Percentiles rank a stretch among this genome's conserved stretches.
Evolutionary conservation across 176 grass and related monocot species (phyloP).

Genomic region (maize (Zea mays)): Zm-B73-REFERENCE-NAM-5.0 NC_050099.1:189367501-189368000

Average conservation of each 20-base stretch:
- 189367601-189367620: conserved; percentile 95
- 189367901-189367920: conserved; percentile 90
- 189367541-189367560: conserved; percentile 22
- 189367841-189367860: conserved; percentile 70
- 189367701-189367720: conserved; percentile 76
- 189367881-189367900: conserved; percentile 81
- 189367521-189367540: neutral
- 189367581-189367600: conserved; percentile 34
- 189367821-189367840: conserved; percentile 75
- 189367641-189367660: conserved; percentile 80
- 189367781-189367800: conserved; percentile 98
- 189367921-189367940: conserved; percentile 75
- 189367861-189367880: conserved; percentile 69
- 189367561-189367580: conserved; percentile 38
- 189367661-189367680: conserved; percentile 87
- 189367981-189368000: conserved; percentile 82
- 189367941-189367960: conserved; percentile 81
- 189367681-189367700: conserved; percentile 76
- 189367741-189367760: conserved; percentile 85
- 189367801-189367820: conserved; percentile 67
- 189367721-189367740: conserved; percentile 89
- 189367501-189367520: conserved; percentile 35
- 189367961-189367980: conserved; percentile 97
- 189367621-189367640: conserved; percentile 94
- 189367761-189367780: conserved; percentile 84